These are phyloP conservation scores for Lepiota brunneoincarnata DNA, from an alignment of 768 basidiomycete species.

Conservation along the genomic window DNA sequence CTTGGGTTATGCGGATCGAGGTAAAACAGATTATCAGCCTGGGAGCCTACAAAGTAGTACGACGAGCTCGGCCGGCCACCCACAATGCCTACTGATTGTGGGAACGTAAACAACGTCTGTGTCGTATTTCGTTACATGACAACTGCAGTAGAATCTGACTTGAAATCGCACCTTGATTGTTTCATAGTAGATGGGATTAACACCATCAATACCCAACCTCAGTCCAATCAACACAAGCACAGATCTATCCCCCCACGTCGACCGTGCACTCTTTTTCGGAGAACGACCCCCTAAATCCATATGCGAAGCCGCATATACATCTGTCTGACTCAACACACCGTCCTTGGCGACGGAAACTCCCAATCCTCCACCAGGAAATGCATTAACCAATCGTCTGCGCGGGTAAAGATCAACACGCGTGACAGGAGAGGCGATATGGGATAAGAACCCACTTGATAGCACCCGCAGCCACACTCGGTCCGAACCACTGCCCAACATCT, in stretches of 20 bases:
- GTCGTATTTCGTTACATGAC: too few relatives aligned
- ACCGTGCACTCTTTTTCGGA: not conserved
- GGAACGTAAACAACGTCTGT: constrained; percentile 86
- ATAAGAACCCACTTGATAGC: constrained; percentile 71
- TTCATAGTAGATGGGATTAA: constrained; percentile 94
- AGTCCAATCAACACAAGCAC: constrained; percentile 87
- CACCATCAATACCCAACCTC: constrained; percentile 85
- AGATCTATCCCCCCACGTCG: constrained; percentile 75
- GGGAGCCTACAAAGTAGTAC: constrained; percentile 95
- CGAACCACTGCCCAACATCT: constrained; percentile 97
- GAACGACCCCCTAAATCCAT: constrained; percentile 23
- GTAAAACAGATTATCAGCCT: constrained; percentile 84
- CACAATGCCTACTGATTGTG: constrained; percentile 95
- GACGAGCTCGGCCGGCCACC: constrained; percentile 96
- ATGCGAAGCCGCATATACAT: constrained; percentile 80
- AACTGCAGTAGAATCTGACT: too few relatives aligned
- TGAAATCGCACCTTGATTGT: constrained; percentile 49
- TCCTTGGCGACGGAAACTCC: constrained; percentile 84
- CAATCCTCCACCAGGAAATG: constrained; percentile 77
- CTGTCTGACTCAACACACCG: constrained; percentile 76
- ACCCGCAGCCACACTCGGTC: constrained; percentile 95
- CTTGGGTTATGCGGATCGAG: constrained; percentile 81
- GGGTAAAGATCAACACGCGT: not conserved
- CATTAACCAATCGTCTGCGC: constrained; percentile 67
- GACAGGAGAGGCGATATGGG: not conserved